Percentiles rank a stretch among this genome's conserved stretches.
These are phyloP conservation scores for Persicaria tinctoria DNA, from an alignment of 148 eudicot species.

Conservation along the genomic window DNA sequence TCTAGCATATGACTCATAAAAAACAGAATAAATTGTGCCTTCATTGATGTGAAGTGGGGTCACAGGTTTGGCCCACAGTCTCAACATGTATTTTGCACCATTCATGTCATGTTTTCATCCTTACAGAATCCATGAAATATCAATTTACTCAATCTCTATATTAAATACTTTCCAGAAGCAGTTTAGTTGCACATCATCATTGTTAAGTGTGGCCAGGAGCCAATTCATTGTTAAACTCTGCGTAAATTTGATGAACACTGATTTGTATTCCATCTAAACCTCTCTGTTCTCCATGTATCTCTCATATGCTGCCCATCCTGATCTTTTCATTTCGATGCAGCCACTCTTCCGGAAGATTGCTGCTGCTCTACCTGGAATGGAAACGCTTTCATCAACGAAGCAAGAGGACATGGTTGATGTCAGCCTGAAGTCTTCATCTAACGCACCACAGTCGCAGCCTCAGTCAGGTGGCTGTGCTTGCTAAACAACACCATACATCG, in stretches of 20 bases:
- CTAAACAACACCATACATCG: slow-evolving; percentile 3
- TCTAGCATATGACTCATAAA: no score
- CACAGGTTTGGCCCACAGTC: no score
- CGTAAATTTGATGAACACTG: no score
- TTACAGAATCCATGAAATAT: background rate
- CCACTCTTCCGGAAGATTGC: slow-evolving; percentile 70
- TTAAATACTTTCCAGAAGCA: no score
- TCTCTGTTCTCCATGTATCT: background rate
- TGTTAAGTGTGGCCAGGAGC: no score
- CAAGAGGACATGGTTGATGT: slow-evolving; percentile 77
- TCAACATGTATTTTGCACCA: no score
- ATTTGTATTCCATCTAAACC: no score
- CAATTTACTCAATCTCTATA: no score
- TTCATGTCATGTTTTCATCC: background rate
- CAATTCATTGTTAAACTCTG: no score
- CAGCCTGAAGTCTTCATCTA: slow-evolving; percentile 34
- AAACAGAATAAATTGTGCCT: no score
- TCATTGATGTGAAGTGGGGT: no score
- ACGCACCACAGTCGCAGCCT: slow-evolving; percentile 22
- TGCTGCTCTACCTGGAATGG: slow-evolving; percentile 78
- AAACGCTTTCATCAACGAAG: slow-evolving; percentile 60
- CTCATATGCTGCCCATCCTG: background rate
- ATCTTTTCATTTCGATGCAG: slow-evolving; percentile 17
- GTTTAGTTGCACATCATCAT: background rate
- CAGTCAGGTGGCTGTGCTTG: slow-evolving; percentile 41